phyloP scores from a whole-genome alignment of 176 grass and related monocot genomes.

The Guadua angustifolia region DNA sequence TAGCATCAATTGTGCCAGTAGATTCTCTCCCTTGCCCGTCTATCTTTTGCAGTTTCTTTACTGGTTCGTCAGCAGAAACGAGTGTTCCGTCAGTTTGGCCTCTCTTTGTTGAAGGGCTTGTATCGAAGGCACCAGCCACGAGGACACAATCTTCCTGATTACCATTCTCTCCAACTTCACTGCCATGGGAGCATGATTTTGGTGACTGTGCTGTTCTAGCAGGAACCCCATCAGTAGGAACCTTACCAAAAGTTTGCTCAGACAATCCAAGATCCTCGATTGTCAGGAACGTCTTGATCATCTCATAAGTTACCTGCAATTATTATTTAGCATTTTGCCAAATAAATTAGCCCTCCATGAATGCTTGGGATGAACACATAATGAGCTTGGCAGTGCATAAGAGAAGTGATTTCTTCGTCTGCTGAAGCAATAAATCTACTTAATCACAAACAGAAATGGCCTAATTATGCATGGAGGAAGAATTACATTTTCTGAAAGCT shows the following conservation, averaged over 20 bases:
- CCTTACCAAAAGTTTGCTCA: conserved; percentile 54
- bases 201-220: conserved; percentile 18
- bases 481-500: conserved; percentile 77
- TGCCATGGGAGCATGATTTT: conserved; percentile 10
- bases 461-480: not conserved
- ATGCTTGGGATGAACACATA: conserved; percentile 28
- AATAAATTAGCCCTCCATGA: not conserved
- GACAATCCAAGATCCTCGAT: conserved; percentile 60
- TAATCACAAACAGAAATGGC: conserved; percentile 27
- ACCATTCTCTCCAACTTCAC: conserved; percentile 25
- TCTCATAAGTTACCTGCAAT: conserved; percentile 75
- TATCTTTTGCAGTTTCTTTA: conserved; percentile 58
- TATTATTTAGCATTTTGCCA: conserved; percentile 26
- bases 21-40: conserved; percentile 32
- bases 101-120: conserved; percentile 45
- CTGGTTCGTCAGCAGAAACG: conserved; percentile 34
- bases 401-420: conserved; percentile 6
- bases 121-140: not conserved
- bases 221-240: conserved; percentile 21
- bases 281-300: conserved; percentile 72
- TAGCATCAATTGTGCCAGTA: conserved; percentile 7
- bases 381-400: not conserved
- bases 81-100: not conserved
- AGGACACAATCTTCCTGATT: not conserved
- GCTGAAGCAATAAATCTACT: conserved; percentile 21